Conservation (phyloP, 2,329 filamentous ascomycete species). For the Biscogniauxia mediterranea region DNA sequence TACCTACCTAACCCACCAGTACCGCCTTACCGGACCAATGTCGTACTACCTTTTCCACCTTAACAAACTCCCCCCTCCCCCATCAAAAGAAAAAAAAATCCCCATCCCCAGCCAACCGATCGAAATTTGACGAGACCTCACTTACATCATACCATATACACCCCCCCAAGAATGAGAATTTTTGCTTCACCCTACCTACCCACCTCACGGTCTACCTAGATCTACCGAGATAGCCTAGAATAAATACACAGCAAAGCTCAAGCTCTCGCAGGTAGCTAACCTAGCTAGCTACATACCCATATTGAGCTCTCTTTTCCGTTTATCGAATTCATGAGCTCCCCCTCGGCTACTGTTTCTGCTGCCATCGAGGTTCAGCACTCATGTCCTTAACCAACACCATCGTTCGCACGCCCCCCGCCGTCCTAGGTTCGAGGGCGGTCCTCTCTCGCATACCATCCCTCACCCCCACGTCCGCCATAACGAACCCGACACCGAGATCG, state of each 20-base stretch:
- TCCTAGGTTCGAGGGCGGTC: conserved; percentile 26
- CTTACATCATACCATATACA: conserved; percentile 20
- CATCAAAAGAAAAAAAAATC: conserved; percentile 9
- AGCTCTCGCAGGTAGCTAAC: background rate
- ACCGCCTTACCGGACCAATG: conserved; percentile 3
- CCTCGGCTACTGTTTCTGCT: conserved; percentile 8
- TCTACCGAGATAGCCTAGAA: no score
- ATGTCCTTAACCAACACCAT: conserved; percentile 36
- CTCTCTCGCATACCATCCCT: conserved; percentile 23
- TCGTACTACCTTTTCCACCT: background rate
- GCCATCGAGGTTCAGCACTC: conserved; percentile 29
- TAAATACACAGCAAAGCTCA: background rate
- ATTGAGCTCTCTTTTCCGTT: background rate
- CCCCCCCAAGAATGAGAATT: background rate
- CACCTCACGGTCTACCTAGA: background rate
- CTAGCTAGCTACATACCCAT: no score
- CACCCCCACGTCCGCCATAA: conserved; percentile 5
- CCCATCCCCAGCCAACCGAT: background rate
- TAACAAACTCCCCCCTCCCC: no score
- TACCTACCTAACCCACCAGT: background rate
- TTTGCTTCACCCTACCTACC: background rate
- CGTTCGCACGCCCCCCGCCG: conserved; percentile 31
- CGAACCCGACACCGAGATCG: conserved; percentile 12
- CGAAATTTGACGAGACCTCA: conserved; percentile 16
- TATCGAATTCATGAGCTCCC: conserved; percentile 27